Conservation (phyloP, 1,284 basidiomycete species). For the Coniferiporia sulphurascens region DNA sequence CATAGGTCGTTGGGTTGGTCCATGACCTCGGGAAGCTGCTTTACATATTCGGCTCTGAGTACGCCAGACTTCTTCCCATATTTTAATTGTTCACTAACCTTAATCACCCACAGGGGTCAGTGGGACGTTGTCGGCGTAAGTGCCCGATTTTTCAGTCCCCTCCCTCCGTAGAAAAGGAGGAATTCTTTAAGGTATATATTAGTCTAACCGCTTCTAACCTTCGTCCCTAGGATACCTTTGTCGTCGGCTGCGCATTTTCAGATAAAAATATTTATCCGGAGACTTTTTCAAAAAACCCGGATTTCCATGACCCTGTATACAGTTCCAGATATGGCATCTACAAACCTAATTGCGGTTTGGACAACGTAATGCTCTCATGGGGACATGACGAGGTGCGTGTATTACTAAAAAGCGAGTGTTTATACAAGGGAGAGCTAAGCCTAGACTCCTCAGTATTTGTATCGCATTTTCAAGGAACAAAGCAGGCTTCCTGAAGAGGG, state of each 20-base stretch:
- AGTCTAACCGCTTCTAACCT: slow-evolving; percentile 58
- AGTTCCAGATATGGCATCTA: slow-evolving; percentile 84
- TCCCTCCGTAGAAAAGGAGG: too few species aligned
- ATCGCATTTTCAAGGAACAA: slow-evolving; percentile 72
- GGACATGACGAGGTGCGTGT: slow-evolving; percentile 69
- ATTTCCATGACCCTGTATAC: slow-evolving; percentile 65
- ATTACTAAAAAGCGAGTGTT: not conserved
- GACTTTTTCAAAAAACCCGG: slow-evolving; percentile 80
- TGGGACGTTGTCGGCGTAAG: slow-evolving; percentile 88
- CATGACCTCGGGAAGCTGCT: slow-evolving; percentile 87
- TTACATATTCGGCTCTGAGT: slow-evolving; percentile 71
- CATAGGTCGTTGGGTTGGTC: slow-evolving; percentile 71
- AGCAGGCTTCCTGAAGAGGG: slow-evolving; percentile 75
- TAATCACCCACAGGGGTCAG: slow-evolving; percentile 45
- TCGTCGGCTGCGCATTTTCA: slow-evolving; percentile 83
- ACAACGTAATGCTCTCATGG: slow-evolving; percentile 89
- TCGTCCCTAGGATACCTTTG: slow-evolving; percentile 67
- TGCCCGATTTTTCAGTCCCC: slow-evolving; percentile 16
- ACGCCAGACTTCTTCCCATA: slow-evolving; percentile 22
- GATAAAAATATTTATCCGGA: slow-evolving; percentile 84
- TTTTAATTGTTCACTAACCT: slow-evolving; percentile 26
- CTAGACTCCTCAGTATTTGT: slow-evolving; percentile 57
- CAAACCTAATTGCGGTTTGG: slow-evolving; percentile 77
- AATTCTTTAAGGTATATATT: slow-evolving; percentile 42
- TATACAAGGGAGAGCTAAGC: not conserved